Evolutionary conservation across 441 rosid genomes (phyloP), one percentile per base, ranked within the genome.

Genomic region (Croton laevigatus): DNA sequence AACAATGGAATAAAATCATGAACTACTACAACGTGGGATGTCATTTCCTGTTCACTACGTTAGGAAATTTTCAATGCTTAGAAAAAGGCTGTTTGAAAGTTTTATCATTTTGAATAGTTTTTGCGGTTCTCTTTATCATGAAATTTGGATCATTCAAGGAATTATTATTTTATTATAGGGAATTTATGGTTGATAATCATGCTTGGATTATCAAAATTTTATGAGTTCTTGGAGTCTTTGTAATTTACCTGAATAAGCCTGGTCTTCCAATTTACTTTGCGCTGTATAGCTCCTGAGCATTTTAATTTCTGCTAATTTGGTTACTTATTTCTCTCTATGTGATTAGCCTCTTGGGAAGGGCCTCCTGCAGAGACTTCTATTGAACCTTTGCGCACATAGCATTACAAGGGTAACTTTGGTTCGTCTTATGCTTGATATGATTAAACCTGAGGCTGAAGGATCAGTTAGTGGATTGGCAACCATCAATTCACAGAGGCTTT

Each of bases 281-380:
- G 48, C 11, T 60, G 23, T 23, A 20, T 54, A 36, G 17, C 49
- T 55, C 49, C 62, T 44, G 27, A 27, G 32, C 65, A 49, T 45
- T 65, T 27, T 34, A 67, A 62, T 62, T 38, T 73, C 17, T 69
- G 57, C 68, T 79, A 67, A 87, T 77, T 51, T 63, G 22, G 16
- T 71, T 12, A 48, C 77, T 71, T 69, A 8, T 52, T 76, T 76
- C 61, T 52, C 44, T 59, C 20, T 60, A 22, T 84, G 58, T 76
- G 48, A 59, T 72, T 81, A 95, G 99, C 99, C 98, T 60, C 90
- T 93, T 65, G 97, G 97, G 68, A 95, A 89, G 81, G 97, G 99
- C 71, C 93, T 93, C 76, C 93, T 95, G 71, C 99, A 91, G 81
- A 85, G 98, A 80, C 90, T 95, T 71, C 73, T 95, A 75, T 85